phyloP scores from a whole-genome alignment of 2,329 filamentous ascomycete genomes.

The Ceratocystis variospora region DNA sequence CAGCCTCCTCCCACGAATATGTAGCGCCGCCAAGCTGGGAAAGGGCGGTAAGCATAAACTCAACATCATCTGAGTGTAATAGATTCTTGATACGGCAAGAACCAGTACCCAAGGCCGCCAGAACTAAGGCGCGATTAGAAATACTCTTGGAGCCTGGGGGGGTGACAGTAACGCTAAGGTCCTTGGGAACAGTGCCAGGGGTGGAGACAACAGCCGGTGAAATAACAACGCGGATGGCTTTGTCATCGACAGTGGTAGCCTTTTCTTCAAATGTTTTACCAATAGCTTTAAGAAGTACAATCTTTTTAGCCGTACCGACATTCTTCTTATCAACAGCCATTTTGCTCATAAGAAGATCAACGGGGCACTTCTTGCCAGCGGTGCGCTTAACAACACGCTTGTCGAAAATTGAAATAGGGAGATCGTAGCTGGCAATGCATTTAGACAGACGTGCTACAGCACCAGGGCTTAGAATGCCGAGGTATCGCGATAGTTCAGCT shows the following conservation, averaged over 20 bases:
- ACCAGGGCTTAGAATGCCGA: slow-evolving; percentile 71
- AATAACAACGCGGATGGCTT: slow-evolving; percentile 67
- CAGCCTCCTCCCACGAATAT: slow-evolving; percentile 87
- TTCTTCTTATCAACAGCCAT: slow-evolving; percentile 99
- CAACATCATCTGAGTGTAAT: slow-evolving; percentile 89
- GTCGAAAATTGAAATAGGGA: slow-evolving; percentile 76
- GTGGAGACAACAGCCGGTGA: slow-evolving; percentile 63
- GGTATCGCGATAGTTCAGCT: slow-evolving; percentile 77
- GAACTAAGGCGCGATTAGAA: slow-evolving; percentile 85
- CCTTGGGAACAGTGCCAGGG: slow-evolving; percentile 50
- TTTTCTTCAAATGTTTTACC: slow-evolving; percentile 76
- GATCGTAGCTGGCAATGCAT: slow-evolving; percentile 83
- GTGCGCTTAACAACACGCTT: slow-evolving; percentile 69
- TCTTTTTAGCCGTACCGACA: slow-evolving; percentile 85
- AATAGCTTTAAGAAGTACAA: slow-evolving; percentile 82
- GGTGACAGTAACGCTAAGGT: slow-evolving; percentile 58
- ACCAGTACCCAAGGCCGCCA: slow-evolving; percentile 78
- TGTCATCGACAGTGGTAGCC: slow-evolving; percentile 79
- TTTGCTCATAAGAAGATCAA: slow-evolving; percentile 72
- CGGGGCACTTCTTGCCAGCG: slow-evolving; percentile 73
- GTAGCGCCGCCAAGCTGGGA: slow-evolving; percentile 69
- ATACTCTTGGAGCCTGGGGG: slow-evolving; percentile 96
- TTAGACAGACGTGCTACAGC: slow-evolving; percentile 83
- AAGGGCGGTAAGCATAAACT: slow-evolving; percentile 94
- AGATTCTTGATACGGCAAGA: slow-evolving; percentile 82